phyloP scores from a whole-genome alignment of 1,284 basidiomycete genomes.

The Pyrrhoderma lamaoense region DNA sequence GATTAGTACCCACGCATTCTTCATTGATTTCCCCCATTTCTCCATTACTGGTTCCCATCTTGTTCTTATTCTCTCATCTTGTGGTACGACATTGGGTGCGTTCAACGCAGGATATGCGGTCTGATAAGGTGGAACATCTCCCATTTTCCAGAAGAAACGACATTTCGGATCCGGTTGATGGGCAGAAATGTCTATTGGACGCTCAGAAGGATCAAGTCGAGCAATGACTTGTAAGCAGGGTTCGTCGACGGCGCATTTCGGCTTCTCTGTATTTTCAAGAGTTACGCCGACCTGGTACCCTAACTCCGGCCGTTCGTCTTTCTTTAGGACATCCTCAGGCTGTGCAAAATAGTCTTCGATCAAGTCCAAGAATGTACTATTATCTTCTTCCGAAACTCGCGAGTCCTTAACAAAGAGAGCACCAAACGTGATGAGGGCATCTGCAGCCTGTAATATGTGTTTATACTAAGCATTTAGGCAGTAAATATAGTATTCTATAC shows the following conservation, averaged over 20 bases:
- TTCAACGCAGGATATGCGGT: slow-evolving; percentile 71
- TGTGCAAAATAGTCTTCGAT: slow-evolving; percentile 81
- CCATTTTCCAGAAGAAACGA: slow-evolving; percentile 89
- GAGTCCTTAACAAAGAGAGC: slow-evolving; percentile 79
- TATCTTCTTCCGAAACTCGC: slow-evolving; percentile 76
- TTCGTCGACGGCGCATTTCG: slow-evolving; percentile 75
- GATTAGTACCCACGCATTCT: slow-evolving; percentile 60
- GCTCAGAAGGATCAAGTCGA: slow-evolving; percentile 62
- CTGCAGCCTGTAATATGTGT: slow-evolving; percentile 48
- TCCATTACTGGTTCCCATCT: slow-evolving; percentile 67
- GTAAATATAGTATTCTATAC: too few relatives aligned
- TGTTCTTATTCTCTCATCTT: slow-evolving; percentile 42
- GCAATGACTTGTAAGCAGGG: slow-evolving; percentile 68
- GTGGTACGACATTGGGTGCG: slow-evolving; percentile 74
- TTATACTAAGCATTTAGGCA: too few relatives aligned
- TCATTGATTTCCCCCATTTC: slow-evolving; percentile 82
- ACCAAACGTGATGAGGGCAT: slow-evolving; percentile 74
- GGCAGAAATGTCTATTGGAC: slow-evolving; percentile 73
- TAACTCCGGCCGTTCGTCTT: slow-evolving; percentile 76
- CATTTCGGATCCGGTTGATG: slow-evolving; percentile 88
- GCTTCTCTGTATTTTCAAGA: slow-evolving; percentile 89
- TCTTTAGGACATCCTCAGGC: slow-evolving; percentile 47
- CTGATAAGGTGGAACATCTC: slow-evolving; percentile 64
- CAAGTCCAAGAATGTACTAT: slow-evolving; percentile 45
- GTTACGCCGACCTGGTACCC: slow-evolving; percentile 80